Conservation (phyloP, 2,329 filamentous ascomycete species). For the Pestalotiopsis sp. region DNA sequence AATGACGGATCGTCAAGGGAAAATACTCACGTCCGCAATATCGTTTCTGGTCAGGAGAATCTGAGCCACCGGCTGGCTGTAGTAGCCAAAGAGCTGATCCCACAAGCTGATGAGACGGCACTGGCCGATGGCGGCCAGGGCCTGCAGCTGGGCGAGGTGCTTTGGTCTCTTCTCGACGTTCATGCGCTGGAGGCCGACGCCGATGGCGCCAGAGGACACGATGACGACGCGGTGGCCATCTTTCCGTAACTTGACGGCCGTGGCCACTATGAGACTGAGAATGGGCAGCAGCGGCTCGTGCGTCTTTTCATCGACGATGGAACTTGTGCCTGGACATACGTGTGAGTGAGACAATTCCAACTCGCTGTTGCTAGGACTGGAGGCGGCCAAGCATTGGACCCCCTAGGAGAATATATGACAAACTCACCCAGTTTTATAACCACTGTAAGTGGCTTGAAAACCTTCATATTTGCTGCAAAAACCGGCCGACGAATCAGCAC, state of each 20-base stretch:
- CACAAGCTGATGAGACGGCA: constrained; percentile 93
- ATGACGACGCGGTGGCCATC: constrained; percentile 95
- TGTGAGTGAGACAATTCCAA: constrained; percentile 1
- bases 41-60: constrained; percentile 94
- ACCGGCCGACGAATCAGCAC: constrained; percentile 20
- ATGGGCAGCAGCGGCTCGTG: constrained; percentile 93
- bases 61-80: constrained; percentile 90
- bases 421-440: constrained; percentile 85
- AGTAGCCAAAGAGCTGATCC: constrained; percentile 88
- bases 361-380: not conserved
- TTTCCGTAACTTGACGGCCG: constrained; percentile 81
- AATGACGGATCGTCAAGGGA: not conserved
- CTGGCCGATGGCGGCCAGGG: constrained; percentile 93
- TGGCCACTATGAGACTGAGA: constrained; percentile 91
- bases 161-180: constrained; percentile 86
- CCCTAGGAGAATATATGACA: not conserved
- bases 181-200: constrained; percentile 89
- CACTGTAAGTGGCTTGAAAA: constrained; percentile 68
- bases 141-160: constrained; percentile 87
- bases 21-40: constrained; percentile 78
- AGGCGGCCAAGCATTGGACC: not conserved
- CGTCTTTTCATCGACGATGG: constrained; percentile 96
- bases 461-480: constrained; percentile 62
- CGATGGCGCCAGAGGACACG: constrained; percentile 96
- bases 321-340: constrained; percentile 77